Evolutionary conservation across 1,139 yeast genomes (phyloP), one percentile per base, ranked within the genome.

Genomic region (Lodderomyces pseudojiufengensis): DNA sequence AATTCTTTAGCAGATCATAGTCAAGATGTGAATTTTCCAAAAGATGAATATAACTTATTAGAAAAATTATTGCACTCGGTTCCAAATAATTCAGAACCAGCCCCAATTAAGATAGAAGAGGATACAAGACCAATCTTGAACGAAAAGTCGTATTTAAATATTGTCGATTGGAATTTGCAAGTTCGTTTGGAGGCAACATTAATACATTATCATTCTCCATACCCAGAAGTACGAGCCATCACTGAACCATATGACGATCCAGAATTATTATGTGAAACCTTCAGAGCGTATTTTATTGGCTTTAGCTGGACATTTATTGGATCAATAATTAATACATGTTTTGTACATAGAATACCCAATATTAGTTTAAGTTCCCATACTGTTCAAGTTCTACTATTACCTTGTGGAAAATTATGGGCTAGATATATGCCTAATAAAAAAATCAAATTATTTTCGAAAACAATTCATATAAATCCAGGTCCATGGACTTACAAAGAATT

Each of bases 401-500:
- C 73, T 1, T 52, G 65, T 41, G 76, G 74, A 2, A 59, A 59
- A 30, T 43, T 68, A 10, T 67, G 73, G 72, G 73, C 65, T 41
- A 52, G 49, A 27, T 40, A 41, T 9, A 49, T 68, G 26, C 68
- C 66, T 1, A 45, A 64, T 28, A 55, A 49, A 34, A 50, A 41
- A 3, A 33, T 67, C 2, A 40, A 31, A 0, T 4, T 57, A 9
- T 18, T 18, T 7, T 5, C 6, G 7, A 5, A 18, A 5, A 25
- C 25, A 11, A 36, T 63, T 24, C 58, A 65, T 30, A 43, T 70
- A 24, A 70, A 70, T 41, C 72, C 73, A 3, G 74, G 75, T 0
- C 65, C 64, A 5, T 83, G 86, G 84, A 63, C 71, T 25, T 68
- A 62, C 47, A 83, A 83, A 54, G 92, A 83, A 51, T 86, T 82